Percentiles rank a stretch among this genome's conserved stretches.
These are phyloP conservation scores for Schizochytrium sp. DNA, from an alignment of 108 stramenopile species.

Conservation along the genomic window DNA sequence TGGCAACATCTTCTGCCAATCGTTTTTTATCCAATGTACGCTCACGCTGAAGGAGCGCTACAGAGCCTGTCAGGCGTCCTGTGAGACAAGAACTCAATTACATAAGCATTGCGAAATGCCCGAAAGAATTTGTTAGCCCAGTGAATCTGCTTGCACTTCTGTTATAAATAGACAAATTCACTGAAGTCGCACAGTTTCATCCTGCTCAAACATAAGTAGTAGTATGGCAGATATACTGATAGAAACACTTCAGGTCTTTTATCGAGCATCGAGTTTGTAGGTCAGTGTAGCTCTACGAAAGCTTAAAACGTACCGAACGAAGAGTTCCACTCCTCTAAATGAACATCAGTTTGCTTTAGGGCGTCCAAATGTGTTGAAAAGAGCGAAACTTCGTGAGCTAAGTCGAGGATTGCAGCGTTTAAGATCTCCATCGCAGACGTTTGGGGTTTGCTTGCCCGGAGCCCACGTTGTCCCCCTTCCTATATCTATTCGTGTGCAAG, in stretches of 20 bases:
- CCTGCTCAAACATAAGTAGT: too few relatives aligned
- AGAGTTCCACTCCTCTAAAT: constrained; percentile 44
- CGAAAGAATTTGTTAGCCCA: neutral
- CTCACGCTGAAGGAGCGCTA: constrained; percentile 3
- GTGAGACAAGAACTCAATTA: neutral
- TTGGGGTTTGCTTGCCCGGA: too few relatives aligned
- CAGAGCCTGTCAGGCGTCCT: neutral
- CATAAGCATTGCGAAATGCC: too few relatives aligned
- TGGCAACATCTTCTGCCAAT: too few relatives aligned
- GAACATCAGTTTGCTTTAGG: constrained; percentile 11
- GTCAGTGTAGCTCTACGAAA: neutral
- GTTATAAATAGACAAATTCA: neutral
- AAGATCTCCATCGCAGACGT: neutral
- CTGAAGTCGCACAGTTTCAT: neutral
- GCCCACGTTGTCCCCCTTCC: too few relatives aligned
- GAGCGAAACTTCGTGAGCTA: constrained; percentile 39
- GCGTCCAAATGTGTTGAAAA: constrained; percentile 40
- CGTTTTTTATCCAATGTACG: neutral
- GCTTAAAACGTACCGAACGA: constrained; percentile 4
- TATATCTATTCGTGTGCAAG: too few relatives aligned
- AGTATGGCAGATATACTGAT: too few relatives aligned
- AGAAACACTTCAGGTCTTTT: too few relatives aligned
- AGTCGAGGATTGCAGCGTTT: constrained; percentile 1
- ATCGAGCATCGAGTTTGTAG: too few relatives aligned
- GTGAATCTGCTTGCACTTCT: neutral